Percentiles rank a stretch among this genome's conserved stretches.
Evolutionary conservation across 176 grass and related monocot species (phyloP).

Genomic region (Zizania latifolia): DNA sequence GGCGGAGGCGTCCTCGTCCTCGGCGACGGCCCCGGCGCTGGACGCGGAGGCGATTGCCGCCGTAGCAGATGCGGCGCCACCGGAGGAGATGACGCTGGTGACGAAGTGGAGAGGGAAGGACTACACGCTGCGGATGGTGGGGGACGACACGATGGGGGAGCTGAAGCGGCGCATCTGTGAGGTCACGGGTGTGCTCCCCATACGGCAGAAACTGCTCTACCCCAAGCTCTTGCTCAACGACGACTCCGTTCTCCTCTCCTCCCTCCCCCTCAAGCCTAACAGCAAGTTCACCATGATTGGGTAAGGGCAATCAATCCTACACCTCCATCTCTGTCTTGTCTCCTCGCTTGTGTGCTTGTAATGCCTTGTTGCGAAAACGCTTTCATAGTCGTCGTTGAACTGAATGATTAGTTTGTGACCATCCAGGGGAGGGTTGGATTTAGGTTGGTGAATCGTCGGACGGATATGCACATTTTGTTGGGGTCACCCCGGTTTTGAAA

Average conservation of each 20-base stretch:
- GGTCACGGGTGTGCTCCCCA: slow-evolving; percentile 82
- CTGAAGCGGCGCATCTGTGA: slow-evolving; percentile 94
- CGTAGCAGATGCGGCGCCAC: slow-evolving; percentile 29
- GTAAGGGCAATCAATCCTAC: slow-evolving; percentile 27
- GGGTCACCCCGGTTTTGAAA: neutral
- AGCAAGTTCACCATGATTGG: slow-evolving; percentile 88
- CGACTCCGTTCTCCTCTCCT: slow-evolving; percentile 70
- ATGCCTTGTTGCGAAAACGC: neutral
- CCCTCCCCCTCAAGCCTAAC: slow-evolving; percentile 68
- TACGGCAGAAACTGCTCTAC: slow-evolving; percentile 83
- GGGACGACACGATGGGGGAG: slow-evolving; percentile 82
- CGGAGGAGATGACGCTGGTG: slow-evolving; percentile 76
- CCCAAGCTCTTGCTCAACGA: slow-evolving; percentile 77
- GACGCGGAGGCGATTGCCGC: slow-evolving; percentile 24
- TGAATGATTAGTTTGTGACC: neutral
- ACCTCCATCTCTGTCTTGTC: neutral
- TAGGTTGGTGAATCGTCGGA: neutral
- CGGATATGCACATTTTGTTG: neutral
- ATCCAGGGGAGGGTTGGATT: neutral
- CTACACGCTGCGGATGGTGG: slow-evolving; percentile 75
- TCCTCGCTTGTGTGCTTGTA: neutral
- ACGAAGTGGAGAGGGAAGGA: slow-evolving; percentile 79
- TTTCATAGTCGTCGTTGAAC: neutral
- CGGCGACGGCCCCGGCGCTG: neutral
- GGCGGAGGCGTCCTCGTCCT: slow-evolving; percentile 41